Percentiles rank a stretch among this genome's conserved stretches.
Evolutionary conservation across 352 stramenopile genomes (phyloP).

Genomic region (Phytopythium delawarense): DNA sequence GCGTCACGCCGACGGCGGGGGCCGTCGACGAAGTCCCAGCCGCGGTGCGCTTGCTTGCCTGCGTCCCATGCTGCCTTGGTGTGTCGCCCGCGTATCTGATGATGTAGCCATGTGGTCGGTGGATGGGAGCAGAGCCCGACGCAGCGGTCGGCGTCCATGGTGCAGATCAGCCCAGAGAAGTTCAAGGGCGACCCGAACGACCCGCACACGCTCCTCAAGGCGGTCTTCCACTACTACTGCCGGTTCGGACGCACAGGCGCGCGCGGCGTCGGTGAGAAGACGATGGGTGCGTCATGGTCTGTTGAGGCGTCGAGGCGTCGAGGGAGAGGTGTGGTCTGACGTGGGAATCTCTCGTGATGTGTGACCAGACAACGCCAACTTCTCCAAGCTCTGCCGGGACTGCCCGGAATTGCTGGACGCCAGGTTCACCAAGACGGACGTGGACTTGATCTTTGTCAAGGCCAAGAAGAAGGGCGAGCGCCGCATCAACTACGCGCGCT

Average conservation of each 20-base stretch:
- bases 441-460: constrained; percentile 88
- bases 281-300: constrained; percentile 33
- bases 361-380: constrained; percentile 72
- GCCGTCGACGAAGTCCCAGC: constrained; percentile 7
- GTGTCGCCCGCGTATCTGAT: background rate
- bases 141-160: constrained; percentile 14
- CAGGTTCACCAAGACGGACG: constrained; percentile 64
- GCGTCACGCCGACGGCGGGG: background rate
- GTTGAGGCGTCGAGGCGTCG: too few species aligned
- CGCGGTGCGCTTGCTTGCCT: constrained; percentile 7
- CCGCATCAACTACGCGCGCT: constrained; percentile 79
- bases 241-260: constrained; percentile 71
- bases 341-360: background rate
- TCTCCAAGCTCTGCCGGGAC: constrained; percentile 81
- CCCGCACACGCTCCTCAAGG: constrained; percentile 72
- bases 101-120: background rate
- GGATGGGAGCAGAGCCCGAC: background rate
- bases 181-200: constrained; percentile 69
- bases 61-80: constrained; percentile 5
- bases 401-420: constrained; percentile 57
- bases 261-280: constrained; percentile 61
- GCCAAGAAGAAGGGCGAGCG: constrained; percentile 83
- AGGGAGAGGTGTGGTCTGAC: too few species aligned
- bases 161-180: constrained; percentile 23
- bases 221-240: constrained; percentile 86